phyloP scores from a whole-genome alignment of 768 basidiomycete species.

The Daedaleopsis sinensis region DNA sequence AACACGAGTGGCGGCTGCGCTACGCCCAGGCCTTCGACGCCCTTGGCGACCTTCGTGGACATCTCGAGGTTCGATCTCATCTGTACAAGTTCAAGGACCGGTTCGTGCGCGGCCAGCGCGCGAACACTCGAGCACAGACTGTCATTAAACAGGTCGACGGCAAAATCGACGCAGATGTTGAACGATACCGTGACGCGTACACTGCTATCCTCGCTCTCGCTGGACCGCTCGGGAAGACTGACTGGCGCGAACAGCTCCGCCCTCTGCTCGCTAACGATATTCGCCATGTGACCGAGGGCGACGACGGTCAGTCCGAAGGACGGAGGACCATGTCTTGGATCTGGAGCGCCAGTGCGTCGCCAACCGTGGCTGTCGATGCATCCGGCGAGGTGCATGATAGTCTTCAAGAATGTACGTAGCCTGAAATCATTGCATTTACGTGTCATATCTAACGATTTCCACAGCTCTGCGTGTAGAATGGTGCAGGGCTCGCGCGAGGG shows the following conservation, averaged over 20 bases:
- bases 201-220: neutral
- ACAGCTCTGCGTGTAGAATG: slow-evolving; percentile 16
- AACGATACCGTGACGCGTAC: slow-evolving; percentile 6
- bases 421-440: too few species aligned
- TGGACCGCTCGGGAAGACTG: neutral
- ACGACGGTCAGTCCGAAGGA: slow-evolving; percentile 8
- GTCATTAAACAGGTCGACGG: neutral
- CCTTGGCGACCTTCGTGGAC: slow-evolving; percentile 4
- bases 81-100: slow-evolving; percentile 6
- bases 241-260: slow-evolving; percentile 4
- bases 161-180: slow-evolving; percentile 1
- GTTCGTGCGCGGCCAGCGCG: neutral
- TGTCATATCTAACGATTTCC: neutral
- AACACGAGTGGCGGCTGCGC: slow-evolving; percentile 4
- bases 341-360: slow-evolving; percentile 2
- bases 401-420: neutral
- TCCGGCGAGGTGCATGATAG: neutral
- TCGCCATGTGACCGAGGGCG: neutral
- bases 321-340: slow-evolving; percentile 18
- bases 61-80: neutral
- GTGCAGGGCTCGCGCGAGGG: slow-evolving; percentile 12
- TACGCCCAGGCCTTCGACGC: slow-evolving; percentile 5
- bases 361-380: neutral
- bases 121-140: slow-evolving; percentile 5
- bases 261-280: slow-evolving; percentile 7